Base-by-base conservation (phyloP, 352 stramenopile species). In the Thraustotheca clavata region DNA sequence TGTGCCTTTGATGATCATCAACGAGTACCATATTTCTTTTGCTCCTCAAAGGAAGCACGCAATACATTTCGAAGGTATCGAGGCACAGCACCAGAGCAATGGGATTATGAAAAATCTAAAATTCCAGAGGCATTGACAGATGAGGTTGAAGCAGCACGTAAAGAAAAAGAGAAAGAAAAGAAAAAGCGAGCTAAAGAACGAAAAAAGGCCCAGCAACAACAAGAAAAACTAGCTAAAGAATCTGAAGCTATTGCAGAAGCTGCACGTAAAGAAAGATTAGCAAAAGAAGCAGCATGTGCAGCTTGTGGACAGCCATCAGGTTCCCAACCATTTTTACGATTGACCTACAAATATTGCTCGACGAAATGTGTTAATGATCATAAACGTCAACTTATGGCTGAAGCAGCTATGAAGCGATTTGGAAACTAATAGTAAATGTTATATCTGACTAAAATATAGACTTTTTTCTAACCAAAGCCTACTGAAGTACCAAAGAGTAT, bases 261-360 rank as follows among this genome's bases (percentile, higher is more conserved):
- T 12, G 36, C 27, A 47, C 26, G 22, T 9, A 65, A 57, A 77
- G 82, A 60, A 62, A 67, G 2, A 84, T 76, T 65, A 72, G 87
- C 65, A 82, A 76, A 67, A 84, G 91, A 83, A 16, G 76, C 83
- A 70, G 76, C 76, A 55, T 95, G 71, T 71, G 77, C 82, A 76
- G 84, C 77, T 43, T 96, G 74, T 72, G 88, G 76, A 66, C 89
- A 87, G 73, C 88, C 78, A 59, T 80, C 83, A 4, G 85, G 87
- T 52, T 91, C 88, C 47, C 77, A 91, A 59, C 94, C 94, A 59
- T 96, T 97, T 60, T 77, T 80, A 54, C 87, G 91, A 27, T 72
- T 98, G 20, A 87, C 96, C 36, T 98, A 87, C 71, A 89, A 88
- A 40, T 98, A 98, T 70, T 98, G 94, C 69, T 96, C 83, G 41